These are phyloP conservation scores for Coniferiporia weirii DNA, from an alignment of 1,284 basidiomycete genomes.

Conservation along the genomic window DNA sequence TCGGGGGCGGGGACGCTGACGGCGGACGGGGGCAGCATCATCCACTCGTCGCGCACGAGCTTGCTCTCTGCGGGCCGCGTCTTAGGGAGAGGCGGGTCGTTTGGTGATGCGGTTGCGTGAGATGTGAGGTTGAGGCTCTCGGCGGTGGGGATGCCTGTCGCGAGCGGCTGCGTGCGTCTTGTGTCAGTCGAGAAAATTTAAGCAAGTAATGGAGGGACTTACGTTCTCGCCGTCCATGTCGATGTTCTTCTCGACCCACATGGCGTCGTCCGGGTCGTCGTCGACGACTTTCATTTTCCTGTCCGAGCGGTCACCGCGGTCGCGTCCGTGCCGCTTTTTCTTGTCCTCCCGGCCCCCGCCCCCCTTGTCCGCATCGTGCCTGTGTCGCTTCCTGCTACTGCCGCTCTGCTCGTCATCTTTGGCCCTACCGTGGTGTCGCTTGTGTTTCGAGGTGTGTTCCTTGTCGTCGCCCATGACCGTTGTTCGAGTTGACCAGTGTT, in stretches of 20 bases:
- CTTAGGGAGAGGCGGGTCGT: conserved; percentile 43
- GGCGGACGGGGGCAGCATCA: conserved; percentile 55
- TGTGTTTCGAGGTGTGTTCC: conserved; percentile 27
- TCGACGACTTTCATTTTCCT: conserved; percentile 50
- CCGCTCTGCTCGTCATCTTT: conserved; percentile 34
- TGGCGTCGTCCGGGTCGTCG: conserved; percentile 62
- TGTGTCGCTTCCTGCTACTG: conserved; percentile 47
- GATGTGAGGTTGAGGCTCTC: conserved; percentile 69
- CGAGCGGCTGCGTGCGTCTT: conserved; percentile 44
- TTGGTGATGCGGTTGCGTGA: conserved; percentile 39
- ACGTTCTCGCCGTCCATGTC: conserved; percentile 72
- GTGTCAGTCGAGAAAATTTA: neutral
- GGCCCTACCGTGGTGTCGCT: conserved; percentile 34
- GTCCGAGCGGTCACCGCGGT: neutral
- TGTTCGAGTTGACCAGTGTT: too few species aligned
- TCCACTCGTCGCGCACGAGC: conserved; percentile 83
- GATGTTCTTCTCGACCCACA: conserved; percentile 87
- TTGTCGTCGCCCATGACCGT: conserved; percentile 12
- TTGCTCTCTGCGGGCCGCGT: conserved; percentile 40
- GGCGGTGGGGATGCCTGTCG: conserved; percentile 73
- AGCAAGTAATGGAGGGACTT: conserved; percentile 25
- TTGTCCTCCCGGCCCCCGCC: conserved; percentile 21
- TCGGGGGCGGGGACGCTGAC: conserved; percentile 24
- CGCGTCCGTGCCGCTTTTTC: conserved; percentile 29
- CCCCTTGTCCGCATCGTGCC: conserved; percentile 36